phyloP scores from a whole-genome alignment of 805 yeast genomes.

The Metschnikowia kofuensis region DNA sequence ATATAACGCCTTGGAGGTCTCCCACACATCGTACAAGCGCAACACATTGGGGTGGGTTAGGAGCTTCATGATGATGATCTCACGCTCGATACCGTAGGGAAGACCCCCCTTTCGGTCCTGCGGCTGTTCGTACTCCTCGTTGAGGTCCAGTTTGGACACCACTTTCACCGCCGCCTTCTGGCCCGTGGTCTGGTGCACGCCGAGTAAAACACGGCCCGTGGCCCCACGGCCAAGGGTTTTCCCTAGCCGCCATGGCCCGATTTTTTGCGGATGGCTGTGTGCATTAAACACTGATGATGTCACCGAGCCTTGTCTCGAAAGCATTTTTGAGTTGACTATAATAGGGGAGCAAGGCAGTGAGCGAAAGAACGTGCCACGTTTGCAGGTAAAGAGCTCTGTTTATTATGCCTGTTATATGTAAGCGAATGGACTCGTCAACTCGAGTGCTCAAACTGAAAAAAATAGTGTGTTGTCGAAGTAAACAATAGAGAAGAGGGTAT shows the following conservation, averaged over 20 bases:
- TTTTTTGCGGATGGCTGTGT: conserved; percentile 47
- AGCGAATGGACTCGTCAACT: no score
- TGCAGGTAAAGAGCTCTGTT: background rate
- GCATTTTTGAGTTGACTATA: conserved; percentile 6
- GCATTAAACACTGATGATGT: conserved; percentile 51
- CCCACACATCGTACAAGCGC: conserved; percentile 97
- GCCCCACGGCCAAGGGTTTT: conserved; percentile 80
- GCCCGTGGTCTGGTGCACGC: conserved; percentile 66
- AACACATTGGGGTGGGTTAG: conserved; percentile 91
- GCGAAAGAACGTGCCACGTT: background rate
- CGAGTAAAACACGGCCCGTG: conserved; percentile 74
- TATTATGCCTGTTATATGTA: background rate
- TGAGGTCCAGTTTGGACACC: conserved; percentile 61
- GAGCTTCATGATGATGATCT: conserved; percentile 94
- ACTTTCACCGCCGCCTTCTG: conserved; percentile 82
- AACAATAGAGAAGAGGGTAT: background rate
- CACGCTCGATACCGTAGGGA: conserved; percentile 96
- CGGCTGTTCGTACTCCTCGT: conserved; percentile 30
- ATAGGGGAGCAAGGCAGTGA: background rate
- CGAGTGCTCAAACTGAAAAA: background rate
- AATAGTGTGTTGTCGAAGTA: background rate
- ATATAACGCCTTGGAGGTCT: conserved; percentile 84
- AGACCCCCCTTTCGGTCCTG: conserved; percentile 43
- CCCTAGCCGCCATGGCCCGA: conserved; percentile 84
- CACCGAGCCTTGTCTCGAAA: conserved; percentile 58